Base-by-base conservation (phyloP, 1,284 basidiomycete species). In the Stereum hirsutum region DNA sequence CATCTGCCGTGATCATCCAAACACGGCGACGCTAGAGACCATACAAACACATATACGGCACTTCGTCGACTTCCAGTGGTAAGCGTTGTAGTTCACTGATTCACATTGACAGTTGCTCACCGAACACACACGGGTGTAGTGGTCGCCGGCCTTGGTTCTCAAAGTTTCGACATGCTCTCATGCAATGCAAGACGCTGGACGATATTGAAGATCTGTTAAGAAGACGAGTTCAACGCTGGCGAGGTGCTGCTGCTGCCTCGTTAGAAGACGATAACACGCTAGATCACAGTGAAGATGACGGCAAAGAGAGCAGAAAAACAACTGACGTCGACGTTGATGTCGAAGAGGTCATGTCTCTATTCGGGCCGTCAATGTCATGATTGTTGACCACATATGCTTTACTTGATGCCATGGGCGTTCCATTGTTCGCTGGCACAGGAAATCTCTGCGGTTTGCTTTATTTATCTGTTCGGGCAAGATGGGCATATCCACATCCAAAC, bases 21-120 rank as follows among this genome's bases (percentile, higher is more conserved):
- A 51, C 19, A 72, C 70, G 14, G 69, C 69, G 19, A 58, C 70
- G 7, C 48, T 81, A 17, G 47, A 67, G 43, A 67, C 66, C 8
- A 58, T 78, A 2, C 73, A 73, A 56, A 69, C 71, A 6, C 81
- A 84, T 53, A 61, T 85, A 39, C 64, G 73, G 37, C 75, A 79
- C 55, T 72, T 83, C 43, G 54, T 84, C 38, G 74, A 74, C 50
- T 72, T 74, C 52, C 77, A 81, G 56, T 81, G 75, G 81, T 81
- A 46, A 44, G 70, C 58, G 14, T 30, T 36, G 10, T 17, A 6
- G 21, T 7, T 6, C 17, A 25, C 6, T 35, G 19, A 32, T 14
- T 48, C 5, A 38, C 7, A 3, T 20, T 12, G 21, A 10, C n/a
- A 0, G 10, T 2, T 8, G 15, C 20, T 15, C 12, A 20, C 14